Evolutionary conservation across 2,329 filamentous ascomycete species (phyloP), one percentile per base, ranked within the genome.

Genomic region (Helotiales sp.): DNA sequence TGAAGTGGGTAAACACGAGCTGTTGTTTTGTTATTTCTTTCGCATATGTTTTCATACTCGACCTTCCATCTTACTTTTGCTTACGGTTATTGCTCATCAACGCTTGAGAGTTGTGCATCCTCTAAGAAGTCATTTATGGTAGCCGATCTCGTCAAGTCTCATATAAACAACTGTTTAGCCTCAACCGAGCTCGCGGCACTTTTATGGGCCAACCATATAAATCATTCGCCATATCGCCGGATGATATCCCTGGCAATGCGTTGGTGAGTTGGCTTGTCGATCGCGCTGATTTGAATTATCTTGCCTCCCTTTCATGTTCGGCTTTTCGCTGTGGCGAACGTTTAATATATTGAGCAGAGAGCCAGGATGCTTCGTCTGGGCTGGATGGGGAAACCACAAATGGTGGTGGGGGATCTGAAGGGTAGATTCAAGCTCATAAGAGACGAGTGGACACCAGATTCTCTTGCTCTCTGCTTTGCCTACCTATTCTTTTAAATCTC

Each of bases 181-280:
- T n/a, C n/a, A n/a, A n/a, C n/a, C n/a, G n/a, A n/a, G 17, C 34
- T 40, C 34, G 22, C 53, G 53, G 53, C 46, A 55, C 31, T 55
- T 55, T 36, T 33, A 17, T 50, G n/a, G 19, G 31, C 54, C 54
- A 57, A 54, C 38, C 54, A 40, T 19, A 27, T 17, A 50, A 46
- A 55, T 52, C 22, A 60, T 46, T 31, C 46, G 12, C n/a, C 36
- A 48, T 60, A 54, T 57, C 42, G 44, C 50, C 50, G 51, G 58
- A 44, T 54, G 51, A 57, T 52, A 19, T 47, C 15, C 40, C 51
- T 44, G 19, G 53, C 44, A 31, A 55, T 55, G 25, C 25, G 30
- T 22, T 7, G 25, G 40, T 22, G 8, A 52, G 31, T 19, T 57
- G 46, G 55, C 52, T 57, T 46, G 58, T n/a, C 31, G 46, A 49